A percentile compares a stretch with the other conserved stretches of the same genome.
Evolutionary conservation across 805 yeast genomes (phyloP).

Genomic region (Wickerhamomyces bovis): DNA sequence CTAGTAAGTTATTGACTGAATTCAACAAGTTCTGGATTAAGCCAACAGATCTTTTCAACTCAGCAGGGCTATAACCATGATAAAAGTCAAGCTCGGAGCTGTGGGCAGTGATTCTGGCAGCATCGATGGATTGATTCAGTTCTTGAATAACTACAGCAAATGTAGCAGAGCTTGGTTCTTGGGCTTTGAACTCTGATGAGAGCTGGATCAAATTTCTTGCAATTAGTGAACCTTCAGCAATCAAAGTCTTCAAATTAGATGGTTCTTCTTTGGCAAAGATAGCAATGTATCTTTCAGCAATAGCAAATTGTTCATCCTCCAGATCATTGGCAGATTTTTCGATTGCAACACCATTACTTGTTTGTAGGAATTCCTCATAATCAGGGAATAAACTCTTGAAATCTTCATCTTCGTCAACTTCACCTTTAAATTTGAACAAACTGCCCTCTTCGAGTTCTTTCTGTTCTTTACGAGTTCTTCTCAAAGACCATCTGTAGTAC

Average conservation of each 20-base stretch:
- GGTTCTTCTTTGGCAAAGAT: constrained; percentile 28
- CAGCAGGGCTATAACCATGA: constrained; percentile 51
- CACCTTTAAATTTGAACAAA: constrained; percentile 59
- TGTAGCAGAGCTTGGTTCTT: constrained; percentile 21
- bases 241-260: constrained; percentile 23
- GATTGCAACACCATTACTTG: constrained; percentile 21
- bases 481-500: constrained; percentile 77
- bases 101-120: constrained; percentile 22
- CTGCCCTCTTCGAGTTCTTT: constrained; percentile 53
- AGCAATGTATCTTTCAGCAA: constrained; percentile 45
- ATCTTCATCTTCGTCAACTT: constrained; percentile 72
- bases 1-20: constrained; percentile 41
- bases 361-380: constrained; percentile 58
- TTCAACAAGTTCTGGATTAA: constrained; percentile 40
- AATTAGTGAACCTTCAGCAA: constrained; percentile 36
- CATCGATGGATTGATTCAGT: constrained; percentile 28
- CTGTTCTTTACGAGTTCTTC: constrained; percentile 62
- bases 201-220: constrained; percentile 25
- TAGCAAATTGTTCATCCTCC: constrained; percentile 39
- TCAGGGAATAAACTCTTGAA: constrained; percentile 82
- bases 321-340: constrained; percentile 23
- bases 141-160: constrained; percentile 31
- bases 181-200: constrained; percentile 17
- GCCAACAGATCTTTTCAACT: constrained; percentile 52
- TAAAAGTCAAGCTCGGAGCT: constrained; percentile 53